Base-by-base conservation (phyloP, 805 yeast genomes). In the Starmerella scarabaei region DNA sequence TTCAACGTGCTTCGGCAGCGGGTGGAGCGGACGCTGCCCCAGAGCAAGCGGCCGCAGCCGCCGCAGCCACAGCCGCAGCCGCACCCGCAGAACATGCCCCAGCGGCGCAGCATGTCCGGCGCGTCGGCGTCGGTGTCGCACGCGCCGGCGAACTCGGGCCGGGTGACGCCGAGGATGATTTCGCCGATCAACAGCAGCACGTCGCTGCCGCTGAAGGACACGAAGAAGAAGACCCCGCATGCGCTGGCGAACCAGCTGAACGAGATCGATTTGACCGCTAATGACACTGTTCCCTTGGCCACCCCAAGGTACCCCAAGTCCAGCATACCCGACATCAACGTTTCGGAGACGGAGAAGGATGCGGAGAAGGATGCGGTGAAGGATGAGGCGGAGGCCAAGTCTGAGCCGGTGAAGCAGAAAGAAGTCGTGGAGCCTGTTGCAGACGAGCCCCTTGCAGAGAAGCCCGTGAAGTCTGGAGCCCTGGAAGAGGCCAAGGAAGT, bases 1-100 rank as follows among this genome's bases (percentile, higher is more conserved):
- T 81, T 86, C 43, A 72, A 69, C 46, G 68, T 65, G 21, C 60
- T 73, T 8, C 65, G 69, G 30, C 64, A 67, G 41, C 66, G 72
- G 17, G 65, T 66, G 27, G 61, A 59, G 44, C 45, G 52, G 42
- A 30, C 43, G 30, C 35, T 17, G 24, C 40, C 45, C 12, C n/a
- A 33, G 31, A n/a, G 15, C 30, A 8, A 36, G 6, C 39, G 26
- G 37, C 32, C 21, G n/a, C 21, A 34, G 8, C 43, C 33, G 17
- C 33, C 17, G 21, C 43, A 20, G 33, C 36, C 41, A 32, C 42
- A 35, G 6, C 37, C 35, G 27, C 6, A 15, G 8, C 12, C 12
- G 11, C 20, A 8, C 19, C 33, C 18, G 21, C 33, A 21, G 9
- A 26, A 32, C 35, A 23, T 24, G n/a, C 40, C 40, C 26, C 40